A percentile compares a stretch with the other conserved stretches of the same genome.
Evolutionary conservation across 2,329 filamentous ascomycete genomes (phyloP).

Genomic region (Fusarium sp.): DNA sequence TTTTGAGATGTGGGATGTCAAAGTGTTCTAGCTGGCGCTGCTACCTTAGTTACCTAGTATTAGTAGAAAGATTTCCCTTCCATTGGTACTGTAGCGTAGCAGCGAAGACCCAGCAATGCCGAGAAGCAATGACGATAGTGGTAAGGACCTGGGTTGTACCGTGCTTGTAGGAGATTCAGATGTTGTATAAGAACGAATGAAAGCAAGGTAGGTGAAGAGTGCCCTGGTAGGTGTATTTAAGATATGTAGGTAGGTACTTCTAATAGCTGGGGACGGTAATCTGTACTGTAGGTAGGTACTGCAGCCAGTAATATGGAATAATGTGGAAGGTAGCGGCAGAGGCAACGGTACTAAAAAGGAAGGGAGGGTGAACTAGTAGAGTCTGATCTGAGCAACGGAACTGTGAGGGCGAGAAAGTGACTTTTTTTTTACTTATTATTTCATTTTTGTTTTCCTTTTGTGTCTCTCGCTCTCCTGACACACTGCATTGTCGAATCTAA

Average conservation of each 20-base stretch:
- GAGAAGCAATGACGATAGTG: conserved; percentile 7
- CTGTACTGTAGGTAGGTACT: no score
- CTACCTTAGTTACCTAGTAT: not conserved
- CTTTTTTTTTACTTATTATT: not conserved
- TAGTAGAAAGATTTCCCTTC: not conserved
- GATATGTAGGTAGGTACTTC: not conserved
- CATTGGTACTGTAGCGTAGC: not conserved
- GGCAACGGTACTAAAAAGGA: conserved; percentile 14
- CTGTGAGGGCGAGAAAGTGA: not conserved
- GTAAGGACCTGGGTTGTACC: not conserved
- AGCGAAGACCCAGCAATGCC: not conserved
- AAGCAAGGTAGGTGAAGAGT: not conserved
- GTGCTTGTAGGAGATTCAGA: not conserved
- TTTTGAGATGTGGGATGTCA: conserved; percentile 34
- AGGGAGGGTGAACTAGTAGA: conserved; percentile 14
- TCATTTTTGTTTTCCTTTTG: not conserved
- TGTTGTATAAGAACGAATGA: not conserved
- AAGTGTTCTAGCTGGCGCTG: conserved; percentile 20
- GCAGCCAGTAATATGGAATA: no score
- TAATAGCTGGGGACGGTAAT: no score
- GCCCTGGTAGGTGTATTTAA: not conserved
- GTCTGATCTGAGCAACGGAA: conserved; percentile 1
- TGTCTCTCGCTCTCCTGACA: not conserved
- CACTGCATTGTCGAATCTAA: conserved; percentile 10
- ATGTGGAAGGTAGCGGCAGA: not conserved